Evolutionary conservation across 1,284 basidiomycete species (phyloP), one percentile per base, ranked within the genome.

Genomic region (Apiotrichum gracile): DNA sequence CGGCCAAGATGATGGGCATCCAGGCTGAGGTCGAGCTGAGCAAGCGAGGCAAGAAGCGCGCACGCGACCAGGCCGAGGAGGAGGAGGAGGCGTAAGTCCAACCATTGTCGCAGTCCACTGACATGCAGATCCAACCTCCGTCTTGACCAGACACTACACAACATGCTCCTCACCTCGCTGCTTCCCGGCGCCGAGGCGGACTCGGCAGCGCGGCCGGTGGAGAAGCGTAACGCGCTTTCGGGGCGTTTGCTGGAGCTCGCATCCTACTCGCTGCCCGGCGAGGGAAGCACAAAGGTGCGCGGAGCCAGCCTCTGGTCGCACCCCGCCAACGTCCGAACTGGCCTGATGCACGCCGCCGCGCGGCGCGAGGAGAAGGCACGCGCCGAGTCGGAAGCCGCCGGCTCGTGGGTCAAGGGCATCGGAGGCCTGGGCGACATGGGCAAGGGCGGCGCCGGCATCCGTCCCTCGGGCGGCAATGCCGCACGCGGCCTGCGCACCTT

Each of bases 91-190:
- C 64, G 67, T 70, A 43, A 56, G 69, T 63, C 13, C 7, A 2
- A 10, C 12, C n/a, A 17, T 7, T 7, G 21, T 24, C 14, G 45
- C n/a, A 9, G 10, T 0, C 6, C 12, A 10, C 45, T 47, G 22
- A 47, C 47, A 1, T 21, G 9, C 46, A 70, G 68, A 46, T 67
- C 67, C 16, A 74, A 75, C 48, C 42, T 60, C 7, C 57, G 62
- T 17, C 66, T 77, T 22, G 75, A 77, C 64, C 72, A 74, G 56
- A 67, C 72, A 10, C 62, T 77, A 10, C 75, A 77, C 47, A 55
- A 64, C 43, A 67, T 77, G 61, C 65, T 77, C n/a, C 62, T 73
- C 45, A 75, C 62, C 14, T 66, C 60, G 14, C 65, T 77, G 14
- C 58, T 77, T 1, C 69, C 75, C 3, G 44, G 52, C 5, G 56